Evolutionary conservation across 805 yeast genomes (phyloP), one percentile per base, ranked within the genome.

Genomic region (Debaryomyces tyrocola): DNA sequence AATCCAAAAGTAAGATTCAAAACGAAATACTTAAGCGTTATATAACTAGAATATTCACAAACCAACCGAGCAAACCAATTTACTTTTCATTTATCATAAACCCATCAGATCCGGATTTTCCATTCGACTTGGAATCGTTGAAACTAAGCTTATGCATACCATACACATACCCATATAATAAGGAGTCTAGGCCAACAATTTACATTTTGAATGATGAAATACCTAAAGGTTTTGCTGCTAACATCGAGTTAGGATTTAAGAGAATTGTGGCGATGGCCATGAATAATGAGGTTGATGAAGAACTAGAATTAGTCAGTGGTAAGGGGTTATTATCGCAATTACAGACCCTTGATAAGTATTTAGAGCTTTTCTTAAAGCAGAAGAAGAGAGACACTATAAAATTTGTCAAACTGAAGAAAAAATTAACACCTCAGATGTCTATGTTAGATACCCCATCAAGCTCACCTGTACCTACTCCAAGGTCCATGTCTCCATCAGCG

Each of bases 91-190:
- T 80, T 50, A 51, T 70, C 28, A 48, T 82, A 39, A 56, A 54
- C 17, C 91, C 91, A 0, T 71, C 84, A 0, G 91, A 85, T 58
- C 90, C 90, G 0, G 86, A 85, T 38, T 86, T 87, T 57, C 85
- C 90, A 0, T 85, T 73, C 56, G 89, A 83, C 44, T 62, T 86
- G 27, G 75, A 74, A 2, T 55, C 60, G n/a, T 68, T 86, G 46
- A 74, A 77, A 41, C 56, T 85, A 28, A 75, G 79, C 38, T 60
- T 87, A 28, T 62, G 72, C 33, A 68, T 86, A 3, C 89, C 92
- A 0, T 56, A 63, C 2, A 66, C 64, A 29, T 86, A 83, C 54
- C 90, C 90, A 0, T 51, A 59, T 24, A 56, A 56, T 14, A 56
- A 57, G n/a, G 63, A 57, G 15, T 60, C 64, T 3, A 50, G 58